Evolutionary conservation across 371 early-diverging fungal genomes (phyloP), one percentile per base, ranked within the genome.

Genomic region (Synchytrium microbalum): DNA sequence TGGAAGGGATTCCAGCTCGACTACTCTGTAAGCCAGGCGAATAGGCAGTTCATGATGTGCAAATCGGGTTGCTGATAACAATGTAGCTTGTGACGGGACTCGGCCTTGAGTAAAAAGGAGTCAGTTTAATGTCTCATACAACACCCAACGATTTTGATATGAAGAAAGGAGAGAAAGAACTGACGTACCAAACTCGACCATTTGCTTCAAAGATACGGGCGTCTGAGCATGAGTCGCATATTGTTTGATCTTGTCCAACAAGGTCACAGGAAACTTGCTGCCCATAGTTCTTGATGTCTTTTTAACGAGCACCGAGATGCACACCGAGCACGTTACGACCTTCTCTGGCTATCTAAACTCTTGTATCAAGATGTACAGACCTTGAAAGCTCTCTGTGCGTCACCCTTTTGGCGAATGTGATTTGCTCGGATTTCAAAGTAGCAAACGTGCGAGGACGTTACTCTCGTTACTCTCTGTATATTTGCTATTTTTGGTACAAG

Each of bases 21-120:
- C 92, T 19, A 95, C 95, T 46, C 98, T 84, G 68, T 93, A 93
- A 0, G 98, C 95, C n/a, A 97, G 77, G 14, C 97, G 88, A 63
- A 97, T 90, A 19, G 96, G 95, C 54, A 97, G 76, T 74, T 97
- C 98, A 79, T 93, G 89, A 63, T 89, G 88, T 19, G 95, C 69
- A 72, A 96, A 96, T 72, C 92, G 93, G 58, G 92, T 86, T 27
- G 92, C 95, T 62, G 86, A 85, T 65, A 93, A 85, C 54, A 96
- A 75, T 1, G 92, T 92, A 3, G 84, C 87, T 63, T 86, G 88
- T 1, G 89, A 86, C 25, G 92, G 92, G 32, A 79, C 78, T 67
- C 89, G 89, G 31, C 94, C 92, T 93, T 32, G 26, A 14, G 57
- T 5, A 26, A 30, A 30, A 1, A 32, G 38, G 25, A 28, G 0